Conservation (phyloP, 2,329 filamentous ascomycete species). For the Alternaria sp. region DNA sequence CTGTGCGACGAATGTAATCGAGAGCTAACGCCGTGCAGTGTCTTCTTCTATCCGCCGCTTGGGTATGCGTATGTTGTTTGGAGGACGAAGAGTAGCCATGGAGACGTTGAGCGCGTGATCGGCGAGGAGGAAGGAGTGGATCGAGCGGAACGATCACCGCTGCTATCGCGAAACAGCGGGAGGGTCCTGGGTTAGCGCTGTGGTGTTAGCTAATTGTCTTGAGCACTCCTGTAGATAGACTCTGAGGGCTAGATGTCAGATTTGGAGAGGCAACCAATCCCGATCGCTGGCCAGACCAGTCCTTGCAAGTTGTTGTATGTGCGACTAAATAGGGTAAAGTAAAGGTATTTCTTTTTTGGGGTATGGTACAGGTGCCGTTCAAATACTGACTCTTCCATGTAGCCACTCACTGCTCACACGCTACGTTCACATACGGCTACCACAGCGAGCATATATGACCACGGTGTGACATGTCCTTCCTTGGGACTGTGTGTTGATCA, state of each 20-base stretch:
- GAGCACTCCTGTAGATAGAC: background rate
- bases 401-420: background rate
- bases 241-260: background rate
- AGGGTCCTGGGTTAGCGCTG: background rate
- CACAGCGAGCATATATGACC: background rate
- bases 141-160: background rate
- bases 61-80: background rate
- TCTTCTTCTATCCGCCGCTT: slow-evolving; percentile 3
- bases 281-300: background rate
- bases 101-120: background rate
- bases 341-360: background rate
- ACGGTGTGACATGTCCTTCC: background rate
- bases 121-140: background rate
- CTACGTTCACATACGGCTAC: background rate
- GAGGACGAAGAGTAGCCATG: background rate
- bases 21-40: background rate
- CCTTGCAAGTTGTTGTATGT: background rate
- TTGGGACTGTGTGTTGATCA: background rate
- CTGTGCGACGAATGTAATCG: background rate
- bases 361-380: background rate
- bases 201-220: background rate
- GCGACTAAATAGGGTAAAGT: background rate
- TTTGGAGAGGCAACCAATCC: background rate
- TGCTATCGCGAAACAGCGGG: background rate
- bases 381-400: slow-evolving; percentile 61